phyloP scores from a whole-genome alignment of 352 stramenopile species.

The Globisporangium radiosum region DNA sequence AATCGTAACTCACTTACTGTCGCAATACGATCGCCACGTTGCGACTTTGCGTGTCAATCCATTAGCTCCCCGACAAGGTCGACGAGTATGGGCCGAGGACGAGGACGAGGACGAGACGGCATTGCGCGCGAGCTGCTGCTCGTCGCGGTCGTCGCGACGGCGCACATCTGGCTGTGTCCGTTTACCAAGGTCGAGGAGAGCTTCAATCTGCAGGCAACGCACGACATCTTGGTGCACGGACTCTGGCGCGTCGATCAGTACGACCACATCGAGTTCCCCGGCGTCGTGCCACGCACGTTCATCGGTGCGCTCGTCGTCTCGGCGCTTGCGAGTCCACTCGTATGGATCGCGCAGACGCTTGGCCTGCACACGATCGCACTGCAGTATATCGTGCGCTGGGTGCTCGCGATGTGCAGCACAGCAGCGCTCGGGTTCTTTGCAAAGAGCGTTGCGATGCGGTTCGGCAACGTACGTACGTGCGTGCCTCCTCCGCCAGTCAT shows the following conservation, averaged over 20 bases:
- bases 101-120: too few relatives aligned
- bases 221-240: constrained; percentile 91
- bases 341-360: constrained; percentile 19
- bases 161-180: constrained; percentile 51
- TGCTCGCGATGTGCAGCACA: constrained; percentile 55
- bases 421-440: constrained; percentile 58
- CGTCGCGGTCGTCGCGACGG: constrained; percentile 22
- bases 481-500: neutral
- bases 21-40: too few relatives aligned
- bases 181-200: constrained; percentile 95
- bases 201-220: constrained; percentile 97
- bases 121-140: constrained; percentile 2
- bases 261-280: constrained; percentile 97
- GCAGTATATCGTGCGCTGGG: constrained; percentile 52
- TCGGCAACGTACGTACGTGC: constrained; percentile 29
- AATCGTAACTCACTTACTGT: neutral
- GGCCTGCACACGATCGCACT: constrained; percentile 40
- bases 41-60: too few relatives aligned
- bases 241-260: constrained; percentile 53
- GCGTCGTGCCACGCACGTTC: constrained; percentile 98
- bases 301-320: constrained; percentile 77
- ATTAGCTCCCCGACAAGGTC: too few relatives aligned
- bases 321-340: constrained; percentile 31
- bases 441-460: constrained; percentile 40
- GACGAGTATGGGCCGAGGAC: too few relatives aligned